Percentiles rank a stretch among this genome's conserved stretches.
These are phyloP conservation scores for Hysterangium stoloniferum DNA, from an alignment of 768 basidiomycete species.

Conservation along the genomic window DNA sequence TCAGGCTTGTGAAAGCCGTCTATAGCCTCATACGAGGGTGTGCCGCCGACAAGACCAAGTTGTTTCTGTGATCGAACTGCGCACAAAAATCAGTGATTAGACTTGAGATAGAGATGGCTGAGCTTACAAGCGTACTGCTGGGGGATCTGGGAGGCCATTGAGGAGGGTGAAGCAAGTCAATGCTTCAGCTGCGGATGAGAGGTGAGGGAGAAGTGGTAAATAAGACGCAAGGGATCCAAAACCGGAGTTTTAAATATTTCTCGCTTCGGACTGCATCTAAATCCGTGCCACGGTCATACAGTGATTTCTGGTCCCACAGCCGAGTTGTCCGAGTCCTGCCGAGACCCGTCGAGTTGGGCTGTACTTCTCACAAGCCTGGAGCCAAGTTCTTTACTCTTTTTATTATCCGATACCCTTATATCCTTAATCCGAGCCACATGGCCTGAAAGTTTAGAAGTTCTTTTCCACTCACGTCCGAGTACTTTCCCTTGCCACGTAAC, in stretches of 20 bases:
- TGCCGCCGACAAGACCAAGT: slow-evolving; percentile 76
- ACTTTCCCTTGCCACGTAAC: too few species aligned
- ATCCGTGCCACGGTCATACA: too few species aligned
- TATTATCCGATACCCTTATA: too few species aligned
- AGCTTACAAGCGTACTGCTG: slow-evolving; percentile 80
- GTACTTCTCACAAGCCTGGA: too few species aligned
- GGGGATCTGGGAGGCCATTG: slow-evolving; percentile 67
- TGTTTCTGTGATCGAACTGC: slow-evolving; percentile 92
- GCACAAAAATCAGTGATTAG: slow-evolving; percentile 14
- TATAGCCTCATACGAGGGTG: slow-evolving; percentile 64
- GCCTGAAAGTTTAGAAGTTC: too few species aligned
- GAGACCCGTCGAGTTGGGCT: too few species aligned
- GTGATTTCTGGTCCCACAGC: too few species aligned
- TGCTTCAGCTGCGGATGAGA: slow-evolving; percentile 24
- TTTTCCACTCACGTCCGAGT: too few species aligned
- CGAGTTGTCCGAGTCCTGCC: too few species aligned
- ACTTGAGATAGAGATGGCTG: slow-evolving; percentile 13
- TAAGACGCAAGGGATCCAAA: slow-evolving; percentile 7
- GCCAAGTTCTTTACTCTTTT: too few species aligned
- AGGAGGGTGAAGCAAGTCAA: slow-evolving; percentile 24
- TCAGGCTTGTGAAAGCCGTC: slow-evolving; percentile 61
- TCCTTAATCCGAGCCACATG: too few species aligned
- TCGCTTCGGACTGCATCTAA: too few species aligned
- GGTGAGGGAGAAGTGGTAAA: slow-evolving; percentile 25
- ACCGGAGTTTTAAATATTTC: not conserved